These are phyloP conservation scores for Dothideomycetes sp. DNA, from an alignment of 2,329 filamentous ascomycete genomes.

Conservation along the genomic window DNA sequence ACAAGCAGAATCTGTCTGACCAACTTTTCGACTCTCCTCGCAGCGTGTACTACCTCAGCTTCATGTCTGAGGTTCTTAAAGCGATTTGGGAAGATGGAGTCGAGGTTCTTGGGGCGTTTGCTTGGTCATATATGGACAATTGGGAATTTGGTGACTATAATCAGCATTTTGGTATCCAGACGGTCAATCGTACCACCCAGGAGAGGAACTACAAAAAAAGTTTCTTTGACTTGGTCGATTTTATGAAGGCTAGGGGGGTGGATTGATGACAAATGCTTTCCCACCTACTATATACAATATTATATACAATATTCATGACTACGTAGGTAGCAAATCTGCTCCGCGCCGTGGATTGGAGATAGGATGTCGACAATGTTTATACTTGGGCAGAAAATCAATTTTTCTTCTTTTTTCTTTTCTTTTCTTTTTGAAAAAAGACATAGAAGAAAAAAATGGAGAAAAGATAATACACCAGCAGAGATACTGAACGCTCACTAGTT, in stretches of 20 bases:
- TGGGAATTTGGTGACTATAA: conserved; percentile 41
- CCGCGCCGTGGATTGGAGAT: too few species aligned
- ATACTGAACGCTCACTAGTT: too few species aligned
- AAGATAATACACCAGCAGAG: too few species aligned
- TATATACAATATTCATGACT: too few species aligned
- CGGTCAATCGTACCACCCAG: conserved; percentile 30
- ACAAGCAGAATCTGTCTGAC: conserved; percentile 34
- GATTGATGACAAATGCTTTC: too few species aligned
- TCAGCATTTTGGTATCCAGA: conserved; percentile 48
- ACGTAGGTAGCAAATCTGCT: too few species aligned
- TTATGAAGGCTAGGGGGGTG: conserved; percentile 20
- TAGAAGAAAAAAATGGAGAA: too few species aligned
- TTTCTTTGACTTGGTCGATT: conserved; percentile 29
- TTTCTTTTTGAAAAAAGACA: too few species aligned
- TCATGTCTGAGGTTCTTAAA: conserved; percentile 26
- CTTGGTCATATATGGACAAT: conserved; percentile 29
- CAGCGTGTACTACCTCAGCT: conserved; percentile 47
- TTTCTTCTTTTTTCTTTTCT: too few species aligned
- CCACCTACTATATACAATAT: too few species aligned
- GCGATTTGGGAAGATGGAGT: conserved; percentile 26
- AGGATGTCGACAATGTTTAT: too few species aligned
- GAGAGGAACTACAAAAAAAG: conserved; percentile 29
- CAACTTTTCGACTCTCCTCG: conserved; percentile 47
- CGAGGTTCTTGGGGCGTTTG: conserved; percentile 25
- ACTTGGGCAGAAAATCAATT: too few species aligned